Percentiles rank a stretch among this genome's conserved stretches.
phyloP scores from a whole-genome alignment of 768 basidiomycete species.

The Coprinopsis strossmayeri region DNA sequence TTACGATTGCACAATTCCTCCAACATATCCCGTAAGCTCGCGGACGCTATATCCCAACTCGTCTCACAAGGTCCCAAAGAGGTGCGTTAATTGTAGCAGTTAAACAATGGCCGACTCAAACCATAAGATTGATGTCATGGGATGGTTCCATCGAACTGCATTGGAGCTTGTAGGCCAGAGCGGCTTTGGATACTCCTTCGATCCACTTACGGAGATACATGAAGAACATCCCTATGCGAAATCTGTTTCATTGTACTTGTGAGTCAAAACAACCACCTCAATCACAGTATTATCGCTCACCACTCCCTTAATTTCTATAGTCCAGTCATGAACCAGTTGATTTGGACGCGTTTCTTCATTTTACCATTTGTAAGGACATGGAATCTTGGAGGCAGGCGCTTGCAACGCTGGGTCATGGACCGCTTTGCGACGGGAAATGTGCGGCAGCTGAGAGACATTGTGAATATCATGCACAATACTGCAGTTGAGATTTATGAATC shows the following conservation, averaged over 20 bases:
- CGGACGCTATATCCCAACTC: background rate
- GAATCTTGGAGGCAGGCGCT: slow-evolving; percentile 13
- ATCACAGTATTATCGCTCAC: background rate
- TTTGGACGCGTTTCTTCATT: slow-evolving; percentile 7
- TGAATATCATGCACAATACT: slow-evolving; percentile 28
- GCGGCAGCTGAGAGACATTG: slow-evolving; percentile 26
- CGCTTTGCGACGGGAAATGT: slow-evolving; percentile 17
- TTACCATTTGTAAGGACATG: slow-evolving; percentile 2
- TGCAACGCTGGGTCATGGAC: slow-evolving; percentile 26
- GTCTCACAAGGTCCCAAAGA: background rate
- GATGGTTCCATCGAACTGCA: slow-evolving; percentile 35
- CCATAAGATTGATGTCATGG: slow-evolving; percentile 23
- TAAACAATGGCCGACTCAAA: background rate
- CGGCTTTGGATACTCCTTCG: slow-evolving; percentile 36
- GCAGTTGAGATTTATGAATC: slow-evolving; percentile 21
- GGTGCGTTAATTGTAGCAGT: background rate
- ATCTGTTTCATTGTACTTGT: slow-evolving; percentile 25
- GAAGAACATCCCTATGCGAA: slow-evolving; percentile 22
- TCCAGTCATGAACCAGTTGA: slow-evolving; percentile 13
- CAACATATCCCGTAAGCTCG: background rate
- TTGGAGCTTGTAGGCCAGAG: slow-evolving; percentile 44
- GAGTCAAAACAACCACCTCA: slow-evolving; percentile 6
- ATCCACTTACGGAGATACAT: slow-evolving; percentile 24
- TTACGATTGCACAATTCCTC: background rate
- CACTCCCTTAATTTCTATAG: no score